A percentile compares a stretch with the other conserved stretches of the same genome.
These are phyloP conservation scores for Phytophthora ohioensis DNA, from an alignment of 352 stramenopile genomes.

Conservation along the genomic window DNA sequence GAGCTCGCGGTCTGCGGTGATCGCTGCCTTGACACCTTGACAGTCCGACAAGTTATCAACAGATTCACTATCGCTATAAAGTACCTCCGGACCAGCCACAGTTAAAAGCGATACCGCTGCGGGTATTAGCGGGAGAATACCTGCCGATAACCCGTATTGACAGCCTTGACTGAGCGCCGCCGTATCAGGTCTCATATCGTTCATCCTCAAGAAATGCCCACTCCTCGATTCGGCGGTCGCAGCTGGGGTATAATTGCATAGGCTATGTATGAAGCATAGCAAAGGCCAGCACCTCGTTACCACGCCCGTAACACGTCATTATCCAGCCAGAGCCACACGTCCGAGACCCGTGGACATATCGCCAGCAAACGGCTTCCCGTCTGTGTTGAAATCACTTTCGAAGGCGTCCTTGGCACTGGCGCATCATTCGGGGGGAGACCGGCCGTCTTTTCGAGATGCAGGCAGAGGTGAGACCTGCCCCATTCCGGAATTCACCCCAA, in stretches of 20 bases:
- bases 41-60: too few relatives aligned
- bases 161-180: neutral
- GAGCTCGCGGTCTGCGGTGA: too few relatives aligned
- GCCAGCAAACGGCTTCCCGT: constrained; percentile 16
- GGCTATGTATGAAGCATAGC: too few relatives aligned
- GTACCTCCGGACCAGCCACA: too few relatives aligned
- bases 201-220: constrained; percentile 23
- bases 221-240: neutral
- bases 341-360: constrained; percentile 25
- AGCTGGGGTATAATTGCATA: neutral
- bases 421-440: constrained; percentile 22
- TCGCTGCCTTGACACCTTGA: too few relatives aligned
- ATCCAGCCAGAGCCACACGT: constrained; percentile 8
- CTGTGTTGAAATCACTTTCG: constrained; percentile 20
- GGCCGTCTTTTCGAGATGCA: constrained; percentile 4
- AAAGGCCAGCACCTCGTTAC: neutral
- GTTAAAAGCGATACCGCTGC: too few relatives aligned
- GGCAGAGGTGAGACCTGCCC: neutral
- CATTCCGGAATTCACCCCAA: constrained; percentile 32
- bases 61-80: too few relatives aligned
- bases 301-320: constrained; percentile 40
- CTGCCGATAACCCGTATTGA: neutral
- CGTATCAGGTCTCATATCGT: constrained; percentile 36
- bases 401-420: constrained; percentile 4
- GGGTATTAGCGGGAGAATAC: too few relatives aligned